Evolutionary conservation across 2,329 filamentous ascomycete species (phyloP).

Genomic region (Westerdykella ornata): DNA sequence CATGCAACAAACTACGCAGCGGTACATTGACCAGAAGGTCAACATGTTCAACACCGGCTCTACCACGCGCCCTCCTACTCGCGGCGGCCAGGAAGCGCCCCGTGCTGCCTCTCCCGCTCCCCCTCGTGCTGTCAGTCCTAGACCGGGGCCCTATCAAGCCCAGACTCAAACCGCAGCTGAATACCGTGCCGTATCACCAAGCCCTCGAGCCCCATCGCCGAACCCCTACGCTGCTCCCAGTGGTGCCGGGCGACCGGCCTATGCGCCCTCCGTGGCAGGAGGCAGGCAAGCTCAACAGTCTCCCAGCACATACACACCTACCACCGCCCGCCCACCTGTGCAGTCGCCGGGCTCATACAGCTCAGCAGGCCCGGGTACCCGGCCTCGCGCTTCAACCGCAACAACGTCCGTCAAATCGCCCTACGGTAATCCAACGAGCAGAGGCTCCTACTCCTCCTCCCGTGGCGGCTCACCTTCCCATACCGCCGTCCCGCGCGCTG

Average conservation of each 20-base stretch:
- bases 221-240: constrained; percentile 50
- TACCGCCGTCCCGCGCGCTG: constrained; percentile 31
- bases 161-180: constrained; percentile 1
- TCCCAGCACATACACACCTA: constrained; percentile 54
- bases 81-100: constrained; percentile 46
- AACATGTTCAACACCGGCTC: constrained; percentile 59
- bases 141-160: constrained; percentile 47
- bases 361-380: not conserved
- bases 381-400: constrained; percentile 28
- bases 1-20: constrained; percentile 92
- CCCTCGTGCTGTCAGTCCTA: constrained; percentile 51
- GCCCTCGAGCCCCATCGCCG: constrained; percentile 44
- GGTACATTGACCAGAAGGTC: constrained; percentile 75
- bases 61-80: constrained; percentile 52
- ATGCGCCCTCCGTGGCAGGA: constrained; percentile 29
- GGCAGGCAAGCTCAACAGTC: constrained; percentile 41
- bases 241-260: not conserved
- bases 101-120: constrained; percentile 61
- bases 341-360: not conserved
- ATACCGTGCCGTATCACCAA: not conserved
- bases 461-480: constrained; percentile 37
- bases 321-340: not conserved
- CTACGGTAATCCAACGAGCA: constrained; percentile 27
- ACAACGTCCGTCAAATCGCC: constrained; percentile 38
- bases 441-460: constrained; percentile 34